phyloP scores from a whole-genome alignment of 2,329 filamentous ascomycete species.

The Phyllosticta capitalensis region DNA sequence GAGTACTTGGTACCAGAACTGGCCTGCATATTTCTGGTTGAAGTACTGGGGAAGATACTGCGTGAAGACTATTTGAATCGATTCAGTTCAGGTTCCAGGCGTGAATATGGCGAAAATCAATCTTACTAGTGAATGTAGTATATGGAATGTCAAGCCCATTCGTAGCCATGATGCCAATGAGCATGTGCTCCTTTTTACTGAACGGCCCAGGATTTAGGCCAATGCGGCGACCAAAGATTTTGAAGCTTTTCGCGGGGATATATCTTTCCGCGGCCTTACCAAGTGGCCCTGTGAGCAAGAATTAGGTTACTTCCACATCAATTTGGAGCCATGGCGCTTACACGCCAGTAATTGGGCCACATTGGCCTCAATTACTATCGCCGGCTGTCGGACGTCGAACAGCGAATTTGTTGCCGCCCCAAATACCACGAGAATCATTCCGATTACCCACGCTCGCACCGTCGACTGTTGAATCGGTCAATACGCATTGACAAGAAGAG shows the following conservation, averaged over 20 bases:
- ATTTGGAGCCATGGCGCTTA: conserved; percentile 38
- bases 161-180: conserved; percentile 56
- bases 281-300: conserved; percentile 53
- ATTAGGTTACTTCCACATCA: conserved; percentile 36
- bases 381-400: conserved; percentile 52
- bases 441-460: conserved; percentile 37
- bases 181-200: conserved; percentile 21
- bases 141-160: conserved; percentile 40
- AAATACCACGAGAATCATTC: conserved; percentile 35
- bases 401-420: conserved; percentile 47
- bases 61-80: conserved; percentile 34
- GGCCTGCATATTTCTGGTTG: conserved; percentile 41
- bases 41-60: conserved; percentile 43
- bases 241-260: conserved; percentile 9
- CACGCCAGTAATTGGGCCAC: conserved; percentile 55
- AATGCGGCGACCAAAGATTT: conserved; percentile 5
- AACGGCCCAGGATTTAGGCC: conserved; percentile 13
- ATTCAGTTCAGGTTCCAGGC: not conserved
- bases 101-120: not conserved
- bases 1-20: conserved; percentile 44
- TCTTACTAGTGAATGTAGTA: conserved; percentile 35
- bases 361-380: conserved; percentile 51
- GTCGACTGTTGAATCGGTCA: conserved; percentile 17
- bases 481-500: not conserved
- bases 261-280: conserved; percentile 10